These are phyloP conservation scores for Beauveria rudraprayagi DNA, from an alignment of 2,329 filamentous ascomycete genomes.

Conservation along the genomic window DNA sequence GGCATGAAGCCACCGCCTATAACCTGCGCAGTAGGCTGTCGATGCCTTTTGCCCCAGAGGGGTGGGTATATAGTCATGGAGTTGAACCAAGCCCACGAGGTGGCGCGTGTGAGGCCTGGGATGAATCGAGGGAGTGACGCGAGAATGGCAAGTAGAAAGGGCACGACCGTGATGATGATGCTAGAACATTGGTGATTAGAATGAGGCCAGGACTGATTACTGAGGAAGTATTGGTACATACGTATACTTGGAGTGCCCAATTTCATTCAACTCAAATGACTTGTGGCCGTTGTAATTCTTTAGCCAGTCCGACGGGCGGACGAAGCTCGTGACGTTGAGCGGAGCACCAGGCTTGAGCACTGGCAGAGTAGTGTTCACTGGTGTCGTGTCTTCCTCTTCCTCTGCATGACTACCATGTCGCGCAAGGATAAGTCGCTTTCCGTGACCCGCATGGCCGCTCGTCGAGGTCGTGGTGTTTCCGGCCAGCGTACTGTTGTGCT, in stretches of 20 bases:
- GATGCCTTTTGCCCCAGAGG: slow-evolving; percentile 23
- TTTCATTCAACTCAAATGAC: slow-evolving; percentile 41
- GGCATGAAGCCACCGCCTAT: slow-evolving; percentile 23
- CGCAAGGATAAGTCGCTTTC: neutral
- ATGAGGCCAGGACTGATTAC: neutral
- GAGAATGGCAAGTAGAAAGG: slow-evolving; percentile 23
- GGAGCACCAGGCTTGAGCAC: slow-evolving; percentile 17
- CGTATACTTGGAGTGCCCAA: slow-evolving; percentile 19
- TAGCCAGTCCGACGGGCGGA: slow-evolving; percentile 22
- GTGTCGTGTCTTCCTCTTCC: neutral
- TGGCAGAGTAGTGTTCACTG: slow-evolving; percentile 17
- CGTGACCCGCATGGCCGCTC: neutral
- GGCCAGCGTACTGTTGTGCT: slow-evolving; percentile 10
- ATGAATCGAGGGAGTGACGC: slow-evolving; percentile 29
- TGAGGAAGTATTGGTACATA: slow-evolving; percentile 5
- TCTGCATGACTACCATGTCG: slow-evolving; percentile 14
- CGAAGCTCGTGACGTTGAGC: slow-evolving; percentile 26
- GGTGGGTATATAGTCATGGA: slow-evolving; percentile 25
- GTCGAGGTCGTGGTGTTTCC: neutral
- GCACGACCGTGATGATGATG: slow-evolving; percentile 20
- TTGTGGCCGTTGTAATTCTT: slow-evolving; percentile 42
- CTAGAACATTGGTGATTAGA: neutral
- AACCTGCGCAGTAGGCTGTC: slow-evolving; percentile 19
- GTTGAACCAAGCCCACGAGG: slow-evolving; percentile 21
- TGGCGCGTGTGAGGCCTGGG: slow-evolving; percentile 19